Evolutionary conservation across 257 asterid species (phyloP), one percentile per base, ranked within the genome.

Genomic region (Solanum chmielewskii): DNA sequence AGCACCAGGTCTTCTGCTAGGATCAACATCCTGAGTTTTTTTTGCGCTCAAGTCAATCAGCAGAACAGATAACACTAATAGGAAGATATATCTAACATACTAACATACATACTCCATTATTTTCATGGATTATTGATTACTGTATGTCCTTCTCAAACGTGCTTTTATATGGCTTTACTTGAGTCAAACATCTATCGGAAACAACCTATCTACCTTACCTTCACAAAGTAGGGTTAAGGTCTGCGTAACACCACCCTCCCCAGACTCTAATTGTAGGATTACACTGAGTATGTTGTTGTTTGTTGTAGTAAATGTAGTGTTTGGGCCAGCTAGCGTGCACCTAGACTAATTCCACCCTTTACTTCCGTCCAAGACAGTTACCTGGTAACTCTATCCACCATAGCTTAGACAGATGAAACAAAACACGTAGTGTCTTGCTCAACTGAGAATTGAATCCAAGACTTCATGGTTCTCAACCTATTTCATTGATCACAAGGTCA

Each of bases 1-100:
- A 21, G 98, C 98, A 64, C 99, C 99, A 23, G 98, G 98, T 86
- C 99, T 91, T 89, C 94, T 92, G 90, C 97, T 92, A 20, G 99
- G 99, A 87, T 97, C 99, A 78, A 90, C 92, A 90, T 95, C 98
- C 99, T 97, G 92, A 74, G 84, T 64, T 81, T 86, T 56, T 68
- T 84, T 84, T 41, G 70, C 86, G 83, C 21, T 39, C 33, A 86
- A 60, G 77, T 82, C 78, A 86, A 70, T 62, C 78, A 64, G 62
- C 82, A 49, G 49, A 49, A 31, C 3, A 20, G 69, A 49, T 66
- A 10, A 18, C 69, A 81, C n/a, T 12, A 18, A 52, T 31, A 18
- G 7, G 12, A 81, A 29, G 18, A 81, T 18, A 33, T 49, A 81
- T 18, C 69, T 47, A 78, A 47, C 20, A 47, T 80, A 15, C 68